Conservation (phyloP, 1,139 yeast genomes). For the Yamadazyma blattariae region DNA sequence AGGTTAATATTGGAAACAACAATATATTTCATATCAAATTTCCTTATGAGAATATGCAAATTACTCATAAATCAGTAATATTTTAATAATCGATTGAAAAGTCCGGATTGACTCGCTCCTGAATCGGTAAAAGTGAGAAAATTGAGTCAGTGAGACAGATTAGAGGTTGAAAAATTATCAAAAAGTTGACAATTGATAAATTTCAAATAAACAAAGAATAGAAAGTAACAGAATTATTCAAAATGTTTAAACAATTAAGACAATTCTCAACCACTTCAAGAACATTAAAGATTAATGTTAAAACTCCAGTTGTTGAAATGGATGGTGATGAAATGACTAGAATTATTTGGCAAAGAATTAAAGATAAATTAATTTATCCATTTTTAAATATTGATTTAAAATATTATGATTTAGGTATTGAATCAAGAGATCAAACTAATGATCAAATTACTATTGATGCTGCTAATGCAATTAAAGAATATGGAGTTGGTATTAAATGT, state of each 20-base stretch:
- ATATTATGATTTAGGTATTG: slow-evolving; percentile 72
- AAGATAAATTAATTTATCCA: slow-evolving; percentile 66
- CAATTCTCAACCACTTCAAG: slow-evolving; percentile 6
- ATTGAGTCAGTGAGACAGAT: too few relatives aligned
- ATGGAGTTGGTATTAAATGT: slow-evolving; percentile 82
- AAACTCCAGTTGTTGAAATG: slow-evolving; percentile 73
- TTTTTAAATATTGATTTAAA: slow-evolving; percentile 70
- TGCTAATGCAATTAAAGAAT: slow-evolving; percentile 69
- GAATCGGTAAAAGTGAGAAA: too few relatives aligned
- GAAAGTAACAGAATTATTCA: background rate
- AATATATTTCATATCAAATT: too few relatives aligned
- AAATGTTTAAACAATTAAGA: slow-evolving; percentile 8
- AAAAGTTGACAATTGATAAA: too few relatives aligned
- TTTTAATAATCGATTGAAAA: too few relatives aligned
- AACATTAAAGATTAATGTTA: slow-evolving; percentile 55
- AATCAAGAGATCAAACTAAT: slow-evolving; percentile 67
- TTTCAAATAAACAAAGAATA: background rate
- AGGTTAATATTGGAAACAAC: too few relatives aligned
- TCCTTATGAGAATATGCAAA: too few relatives aligned
- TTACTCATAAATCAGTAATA: too few relatives aligned
- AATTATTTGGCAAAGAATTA: slow-evolving; percentile 77
- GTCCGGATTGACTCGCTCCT: too few relatives aligned
- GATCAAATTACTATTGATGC: slow-evolving; percentile 75
- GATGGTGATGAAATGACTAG: slow-evolving; percentile 89
- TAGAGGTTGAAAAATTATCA: too few relatives aligned